Evolutionary conservation across 164 flowering plant genomes (phyloP), one percentile per base, ranked within the genome.

Genomic region (Nymphaea thermarum): DNA sequence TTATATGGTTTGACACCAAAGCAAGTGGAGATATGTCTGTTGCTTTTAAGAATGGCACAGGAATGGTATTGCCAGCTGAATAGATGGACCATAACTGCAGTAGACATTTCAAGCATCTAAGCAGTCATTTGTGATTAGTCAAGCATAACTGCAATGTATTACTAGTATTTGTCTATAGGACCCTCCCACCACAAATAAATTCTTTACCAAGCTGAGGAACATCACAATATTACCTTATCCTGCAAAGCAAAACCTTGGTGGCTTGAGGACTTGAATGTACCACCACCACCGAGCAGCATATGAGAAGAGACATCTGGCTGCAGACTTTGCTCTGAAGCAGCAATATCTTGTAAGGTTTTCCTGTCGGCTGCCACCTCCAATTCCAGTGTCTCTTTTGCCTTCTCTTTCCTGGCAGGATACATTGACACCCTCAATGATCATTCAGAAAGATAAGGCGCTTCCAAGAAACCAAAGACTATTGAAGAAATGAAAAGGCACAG

Each of bases 11-110:
- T 43, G 99, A 92, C 73, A 95, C 76, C 44, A 95, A 83, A 44
- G 99, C 96, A 60, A 95, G 89, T 4, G 99, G 99, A 44, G 99
- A 91, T 80, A 95, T 90, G 71, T 95, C 98, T 6, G 97, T 88
- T 59, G 99, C 99, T 76, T 86, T 83, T 80, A 95, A 76, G 74
- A 92, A 92, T 62, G 99, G 98, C 69, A 95, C 89, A 4, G 99
- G 99, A 7, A 95, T 96, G 43, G 99, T 92, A 72, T 95, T 95
- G 44, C 99, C 98, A 71, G 97, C 99, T 16, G 97, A 85, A 74
- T 95, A 95, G 72, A 92, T 95, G 64, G 99, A 92, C 93, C 92
- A 84, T 45, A 95, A 90, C 99, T 95, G 80, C 85, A 85, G 71
- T 5, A 12, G 36, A 12, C 55, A 47, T 7, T 47, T 47, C 4